Conservation (phyloP, 2,329 filamentous ascomycete genomes). For the Sporothrix brunneoviolacea region DNA sequence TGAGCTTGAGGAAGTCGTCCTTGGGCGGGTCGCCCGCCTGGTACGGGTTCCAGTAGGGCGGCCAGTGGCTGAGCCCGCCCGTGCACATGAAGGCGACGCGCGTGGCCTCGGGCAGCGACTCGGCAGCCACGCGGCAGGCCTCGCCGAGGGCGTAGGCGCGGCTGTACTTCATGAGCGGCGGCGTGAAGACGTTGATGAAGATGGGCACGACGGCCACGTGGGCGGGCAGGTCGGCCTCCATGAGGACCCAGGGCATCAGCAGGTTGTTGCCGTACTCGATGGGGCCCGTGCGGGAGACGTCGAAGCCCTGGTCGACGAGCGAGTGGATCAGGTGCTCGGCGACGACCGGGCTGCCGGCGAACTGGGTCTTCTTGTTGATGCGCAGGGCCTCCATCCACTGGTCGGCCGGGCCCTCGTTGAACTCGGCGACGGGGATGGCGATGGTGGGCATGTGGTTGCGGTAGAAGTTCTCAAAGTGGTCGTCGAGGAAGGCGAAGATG, state of each 20-base stretch:
- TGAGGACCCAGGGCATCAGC: constrained; percentile 17
- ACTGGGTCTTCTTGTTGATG: constrained; percentile 14
- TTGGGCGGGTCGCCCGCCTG: constrained; percentile 17
- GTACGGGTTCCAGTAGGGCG: constrained; percentile 17
- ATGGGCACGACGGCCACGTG: constrained; percentile 13
- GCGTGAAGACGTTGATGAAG: constrained; percentile 17
- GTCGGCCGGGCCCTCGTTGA: constrained; percentile 16
- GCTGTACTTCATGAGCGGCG: constrained; percentile 21
- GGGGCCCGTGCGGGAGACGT: constrained; percentile 15
- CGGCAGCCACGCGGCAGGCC: constrained; percentile 22
- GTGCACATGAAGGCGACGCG: constrained; percentile 17
- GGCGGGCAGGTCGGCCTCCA: constrained; percentile 15
- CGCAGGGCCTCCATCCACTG: constrained; percentile 18
- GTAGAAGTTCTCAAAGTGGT: constrained; percentile 19
- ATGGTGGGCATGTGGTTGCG: constrained; percentile 18
- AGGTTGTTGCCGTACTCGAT: constrained; percentile 17
- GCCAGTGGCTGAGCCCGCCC: constrained; percentile 17
- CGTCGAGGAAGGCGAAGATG: constrained; percentile 18
- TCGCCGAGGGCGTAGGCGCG: constrained; percentile 26
- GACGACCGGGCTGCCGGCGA: constrained; percentile 14
- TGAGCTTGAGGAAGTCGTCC: constrained; percentile 18
- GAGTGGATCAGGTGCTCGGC: constrained; percentile 17
- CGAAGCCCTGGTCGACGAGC: constrained; percentile 16
- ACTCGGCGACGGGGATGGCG: constrained; percentile 14
- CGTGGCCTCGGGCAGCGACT: constrained; percentile 13